These are phyloP conservation scores for Cadophora malorum DNA, from an alignment of 2,329 filamentous ascomycete genomes.

Conservation along the genomic window DNA sequence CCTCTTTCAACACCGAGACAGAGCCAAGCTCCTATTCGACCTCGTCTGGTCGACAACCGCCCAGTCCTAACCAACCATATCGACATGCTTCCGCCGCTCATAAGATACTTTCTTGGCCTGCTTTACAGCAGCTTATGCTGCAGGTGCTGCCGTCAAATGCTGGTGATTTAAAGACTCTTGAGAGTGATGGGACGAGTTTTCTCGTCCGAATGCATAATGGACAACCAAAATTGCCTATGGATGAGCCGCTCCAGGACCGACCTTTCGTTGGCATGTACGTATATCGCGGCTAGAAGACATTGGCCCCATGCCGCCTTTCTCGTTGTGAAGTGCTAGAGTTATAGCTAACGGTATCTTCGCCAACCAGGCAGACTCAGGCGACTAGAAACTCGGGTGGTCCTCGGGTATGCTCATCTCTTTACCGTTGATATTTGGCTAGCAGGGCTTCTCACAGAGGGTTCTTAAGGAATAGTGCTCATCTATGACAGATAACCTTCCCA, in stretches of 20 bases:
- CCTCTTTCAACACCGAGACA: constrained; percentile 34
- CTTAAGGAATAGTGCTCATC: not conserved
- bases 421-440: not conserved
- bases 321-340: not conserved
- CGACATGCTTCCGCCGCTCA: constrained; percentile 51
- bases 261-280: constrained; percentile 38
- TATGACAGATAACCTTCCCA: constrained; percentile 37
- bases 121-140: constrained; percentile 50
- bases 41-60: constrained; percentile 27
- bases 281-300: not conserved
- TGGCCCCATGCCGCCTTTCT: not conserved
- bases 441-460: not conserved
- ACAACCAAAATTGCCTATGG: constrained; percentile 36
- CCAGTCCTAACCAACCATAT: constrained; percentile 38
- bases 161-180: constrained; percentile 46
- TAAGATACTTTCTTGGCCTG: constrained; percentile 59
- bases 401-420: constrained; percentile 25
- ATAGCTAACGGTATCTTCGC: not conserved
- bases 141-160: constrained; percentile 45
- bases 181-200: constrained; percentile 48
- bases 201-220: constrained; percentile 45
- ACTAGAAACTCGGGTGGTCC: constrained; percentile 38
- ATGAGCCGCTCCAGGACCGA: constrained; percentile 36
- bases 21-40: constrained; percentile 38
- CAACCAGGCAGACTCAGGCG: constrained; percentile 43